A percentile compares a stretch with the other conserved stretches of the same genome.
phyloP scores from a whole-genome alignment of 2,329 filamentous ascomycete species.

The Trichoderma asperellum region DNA sequence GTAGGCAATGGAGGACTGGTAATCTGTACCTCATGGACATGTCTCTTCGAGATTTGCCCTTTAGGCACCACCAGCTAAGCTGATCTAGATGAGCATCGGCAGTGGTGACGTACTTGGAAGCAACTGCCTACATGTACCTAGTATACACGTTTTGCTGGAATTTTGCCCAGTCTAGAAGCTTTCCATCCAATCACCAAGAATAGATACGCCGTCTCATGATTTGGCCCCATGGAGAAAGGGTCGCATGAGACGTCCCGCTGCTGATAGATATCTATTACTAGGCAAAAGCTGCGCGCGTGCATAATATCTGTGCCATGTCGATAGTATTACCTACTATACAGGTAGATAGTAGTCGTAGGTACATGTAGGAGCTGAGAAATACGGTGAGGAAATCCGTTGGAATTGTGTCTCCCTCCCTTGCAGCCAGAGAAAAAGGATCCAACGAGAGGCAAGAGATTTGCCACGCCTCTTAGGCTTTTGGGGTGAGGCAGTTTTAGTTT shows the following conservation, averaged over 20 bases:
- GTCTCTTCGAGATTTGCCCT: not conserved
- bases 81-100: not conserved
- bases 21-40: not conserved
- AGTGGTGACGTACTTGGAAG: not conserved
- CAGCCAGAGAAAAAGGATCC: not conserved
- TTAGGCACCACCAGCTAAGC: not conserved
- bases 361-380: not conserved
- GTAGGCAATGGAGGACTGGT: not conserved
- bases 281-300: not conserved
- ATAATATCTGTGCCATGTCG: not conserved
- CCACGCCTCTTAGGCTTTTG: not conserved
- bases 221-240: slow-evolving; percentile 18
- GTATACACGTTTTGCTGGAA: not conserved
- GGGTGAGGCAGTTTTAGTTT: not conserved
- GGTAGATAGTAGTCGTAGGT: too few species aligned
- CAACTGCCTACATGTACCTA: not conserved
- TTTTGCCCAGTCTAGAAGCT: not conserved
- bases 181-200: not conserved
- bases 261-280: not conserved
- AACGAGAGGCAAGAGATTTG: slow-evolving; percentile 8
- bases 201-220: not conserved
- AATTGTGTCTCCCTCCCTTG: not conserved
- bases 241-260: slow-evolving; percentile 12
- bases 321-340: not conserved
- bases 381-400: slow-evolving; percentile 2